A percentile compares a stretch with the other conserved stretches of the same genome.
Conservation (phyloP, 306 rosid species). For the Chamaecrista fasciculata region DNA sequence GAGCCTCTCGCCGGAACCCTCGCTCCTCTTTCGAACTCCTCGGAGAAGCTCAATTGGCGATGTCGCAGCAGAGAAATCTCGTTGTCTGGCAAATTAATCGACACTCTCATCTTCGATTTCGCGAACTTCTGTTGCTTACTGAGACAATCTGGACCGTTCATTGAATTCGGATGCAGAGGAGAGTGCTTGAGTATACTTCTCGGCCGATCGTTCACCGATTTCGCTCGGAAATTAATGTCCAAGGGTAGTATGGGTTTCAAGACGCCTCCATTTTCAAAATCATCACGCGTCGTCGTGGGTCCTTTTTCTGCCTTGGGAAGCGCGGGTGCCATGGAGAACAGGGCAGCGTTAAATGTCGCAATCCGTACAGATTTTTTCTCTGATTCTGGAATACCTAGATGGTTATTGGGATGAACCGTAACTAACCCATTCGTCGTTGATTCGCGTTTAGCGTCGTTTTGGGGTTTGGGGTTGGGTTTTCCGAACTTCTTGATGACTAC, state of each 20-base stretch:
- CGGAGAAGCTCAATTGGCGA: slow-evolving; percentile 64
- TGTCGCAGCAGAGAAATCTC: slow-evolving; percentile 71
- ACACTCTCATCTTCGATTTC: slow-evolving; percentile 69
- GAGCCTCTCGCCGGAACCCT: slow-evolving; percentile 30
- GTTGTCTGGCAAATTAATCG: slow-evolving; percentile 87
- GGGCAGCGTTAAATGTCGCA: slow-evolving; percentile 94
- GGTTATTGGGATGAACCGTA: slow-evolving; percentile 49
- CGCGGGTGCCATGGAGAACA: slow-evolving; percentile 88
- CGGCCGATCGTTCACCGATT: slow-evolving; percentile 49
- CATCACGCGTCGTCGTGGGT: slow-evolving; percentile 19
- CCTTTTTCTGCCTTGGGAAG: slow-evolving; percentile 42
- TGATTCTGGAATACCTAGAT: slow-evolving; percentile 29
- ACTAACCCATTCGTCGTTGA: slow-evolving; percentile 36
- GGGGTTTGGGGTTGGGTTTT: slow-evolving; percentile 33
- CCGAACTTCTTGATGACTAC: slow-evolving; percentile 44
- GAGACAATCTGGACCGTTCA: slow-evolving; percentile 29
- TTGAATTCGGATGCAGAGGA: slow-evolving; percentile 45
- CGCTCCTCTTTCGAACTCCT: slow-evolving; percentile 52
- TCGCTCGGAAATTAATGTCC: slow-evolving; percentile 25
- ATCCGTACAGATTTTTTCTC: slow-evolving; percentile 46
- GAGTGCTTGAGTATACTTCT: slow-evolving; percentile 61
- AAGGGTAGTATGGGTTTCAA: background rate
- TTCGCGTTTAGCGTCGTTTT: slow-evolving; percentile 26
- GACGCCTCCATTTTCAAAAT: slow-evolving; percentile 32
- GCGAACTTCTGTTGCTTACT: slow-evolving; percentile 31